Conservation (phyloP, 352 stramenopile species). For the Phytophthora meadii region DNA sequence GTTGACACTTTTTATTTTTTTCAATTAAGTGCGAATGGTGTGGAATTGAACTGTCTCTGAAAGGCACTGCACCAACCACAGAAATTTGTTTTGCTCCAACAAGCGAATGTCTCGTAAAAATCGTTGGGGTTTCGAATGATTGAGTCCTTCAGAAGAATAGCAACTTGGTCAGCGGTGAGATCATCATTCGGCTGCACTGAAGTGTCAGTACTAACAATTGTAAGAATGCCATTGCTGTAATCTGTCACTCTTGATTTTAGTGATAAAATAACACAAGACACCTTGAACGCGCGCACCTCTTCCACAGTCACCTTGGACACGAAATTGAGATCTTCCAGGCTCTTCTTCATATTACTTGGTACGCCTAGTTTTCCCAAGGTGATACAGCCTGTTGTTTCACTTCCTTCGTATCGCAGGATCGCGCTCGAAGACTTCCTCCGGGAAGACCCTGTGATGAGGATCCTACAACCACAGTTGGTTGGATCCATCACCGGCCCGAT, state of each 20-base stretch:
- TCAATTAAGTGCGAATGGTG: too few relatives aligned
- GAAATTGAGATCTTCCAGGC: constrained; percentile 50
- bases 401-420: constrained; percentile 13
- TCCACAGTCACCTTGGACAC: constrained; percentile 58
- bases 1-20: too few relatives aligned
- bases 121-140: constrained; percentile 80
- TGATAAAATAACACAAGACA: constrained; percentile 50
- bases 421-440: too few relatives aligned
- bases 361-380: constrained; percentile 35
- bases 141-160: constrained; percentile 32
- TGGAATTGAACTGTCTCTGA: too few relatives aligned
- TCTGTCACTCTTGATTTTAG: constrained; percentile 47
- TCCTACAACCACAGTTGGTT: too few relatives aligned
- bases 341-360: constrained; percentile 43
- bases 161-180: constrained; percentile 44
- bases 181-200: constrained; percentile 33
- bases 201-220: constrained; percentile 25
- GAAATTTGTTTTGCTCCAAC: too few relatives aligned
- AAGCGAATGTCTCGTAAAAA: constrained; percentile 52
- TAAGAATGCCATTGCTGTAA: constrained; percentile 47
- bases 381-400: constrained; percentile 62
- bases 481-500: too few relatives aligned
- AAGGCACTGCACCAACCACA: too few relatives aligned
- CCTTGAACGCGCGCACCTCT: constrained; percentile 67
- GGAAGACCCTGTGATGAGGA: too few relatives aligned